These are phyloP conservation scores for Leccinum ochraceum DNA, from an alignment of 768 basidiomycete species.

Conservation along the genomic window DNA sequence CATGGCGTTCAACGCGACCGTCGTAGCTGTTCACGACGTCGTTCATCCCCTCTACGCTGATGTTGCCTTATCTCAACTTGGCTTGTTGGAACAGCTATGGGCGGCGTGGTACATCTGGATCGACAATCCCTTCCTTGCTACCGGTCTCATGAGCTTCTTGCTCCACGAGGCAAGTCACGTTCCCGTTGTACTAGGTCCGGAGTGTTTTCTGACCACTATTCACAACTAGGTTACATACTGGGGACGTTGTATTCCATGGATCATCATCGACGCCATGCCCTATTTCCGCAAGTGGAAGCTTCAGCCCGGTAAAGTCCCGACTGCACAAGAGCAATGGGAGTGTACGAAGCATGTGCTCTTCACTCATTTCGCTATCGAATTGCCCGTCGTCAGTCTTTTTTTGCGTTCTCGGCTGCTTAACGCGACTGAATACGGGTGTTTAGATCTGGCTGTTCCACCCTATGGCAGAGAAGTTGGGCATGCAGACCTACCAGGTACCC, in stretches of 20 bases:
- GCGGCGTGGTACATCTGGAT: slow-evolving; percentile 83
- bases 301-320: slow-evolving; percentile 83
- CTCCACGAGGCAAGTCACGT: slow-evolving; percentile 80
- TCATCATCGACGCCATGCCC: slow-evolving; percentile 91
- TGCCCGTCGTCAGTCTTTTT: slow-evolving; percentile 67
- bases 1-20: slow-evolving; percentile 48
- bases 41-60: slow-evolving; percentile 54
- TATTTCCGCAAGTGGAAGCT: slow-evolving; percentile 96
- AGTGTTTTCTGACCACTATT: background rate
- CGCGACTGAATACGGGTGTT: background rate
- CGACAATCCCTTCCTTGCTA: slow-evolving; percentile 89
- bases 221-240: slow-evolving; percentile 84
- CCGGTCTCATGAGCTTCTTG: slow-evolving; percentile 89
- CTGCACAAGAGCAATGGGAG: slow-evolving; percentile 84
- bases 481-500: slow-evolving; percentile 92
- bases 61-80: slow-evolving; percentile 60
- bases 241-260: slow-evolving; percentile 92
- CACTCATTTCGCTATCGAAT: slow-evolving; percentile 94
- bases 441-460: slow-evolving; percentile 94
- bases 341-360: slow-evolving; percentile 94
- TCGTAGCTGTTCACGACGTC: slow-evolving; percentile 27
- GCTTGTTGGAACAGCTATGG: slow-evolving; percentile 80
- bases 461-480: slow-evolving; percentile 81
- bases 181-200: no score
- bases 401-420: no score